Percentiles rank a stretch among this genome's conserved stretches.
These are phyloP conservation scores for Pleurozium schreberi DNA, from an alignment of 225 moss, liverwort and hornwort species.

Conservation along the genomic window DNA sequence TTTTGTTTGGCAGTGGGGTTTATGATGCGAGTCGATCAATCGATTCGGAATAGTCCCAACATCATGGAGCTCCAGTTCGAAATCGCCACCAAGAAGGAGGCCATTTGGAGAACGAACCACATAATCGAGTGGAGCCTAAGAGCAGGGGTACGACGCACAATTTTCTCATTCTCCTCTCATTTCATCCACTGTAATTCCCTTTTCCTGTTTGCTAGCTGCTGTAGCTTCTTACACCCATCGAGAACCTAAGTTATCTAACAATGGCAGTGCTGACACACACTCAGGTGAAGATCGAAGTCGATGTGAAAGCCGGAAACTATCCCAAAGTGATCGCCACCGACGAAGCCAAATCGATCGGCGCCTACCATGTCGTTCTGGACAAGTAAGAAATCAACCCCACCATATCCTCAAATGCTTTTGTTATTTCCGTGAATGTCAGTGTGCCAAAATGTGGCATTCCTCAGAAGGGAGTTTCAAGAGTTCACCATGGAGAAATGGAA, in stretches of 20 bases:
- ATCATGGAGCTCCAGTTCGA: slow-evolving; percentile 26
- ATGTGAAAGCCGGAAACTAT: slow-evolving; percentile 35
- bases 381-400: slow-evolving; percentile 13
- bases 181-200: background rate
- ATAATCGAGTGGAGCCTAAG: slow-evolving; percentile 28
- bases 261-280: background rate
- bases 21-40: slow-evolving; percentile 29
- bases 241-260: background rate
- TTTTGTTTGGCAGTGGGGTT: slow-evolving; percentile 27
- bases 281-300: slow-evolving; percentile 30
- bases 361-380: slow-evolving; percentile 40
- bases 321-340: slow-evolving; percentile 22
- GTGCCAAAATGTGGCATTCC: background rate
- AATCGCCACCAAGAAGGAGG: slow-evolving; percentile 30
- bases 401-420: background rate
- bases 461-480: background rate
- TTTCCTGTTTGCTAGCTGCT: background rate
- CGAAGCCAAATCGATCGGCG: slow-evolving; percentile 41
- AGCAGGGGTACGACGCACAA: slow-evolving; percentile 14
- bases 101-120: slow-evolving; percentile 15
- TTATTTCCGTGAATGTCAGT: background rate
- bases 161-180: background rate
- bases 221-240: too few relatives aligned
- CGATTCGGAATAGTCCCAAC: slow-evolving; percentile 12
- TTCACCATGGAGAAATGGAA: background rate